phyloP scores from a whole-genome alignment of 805 yeast species.

The Schwanniomyces sp. region DNA sequence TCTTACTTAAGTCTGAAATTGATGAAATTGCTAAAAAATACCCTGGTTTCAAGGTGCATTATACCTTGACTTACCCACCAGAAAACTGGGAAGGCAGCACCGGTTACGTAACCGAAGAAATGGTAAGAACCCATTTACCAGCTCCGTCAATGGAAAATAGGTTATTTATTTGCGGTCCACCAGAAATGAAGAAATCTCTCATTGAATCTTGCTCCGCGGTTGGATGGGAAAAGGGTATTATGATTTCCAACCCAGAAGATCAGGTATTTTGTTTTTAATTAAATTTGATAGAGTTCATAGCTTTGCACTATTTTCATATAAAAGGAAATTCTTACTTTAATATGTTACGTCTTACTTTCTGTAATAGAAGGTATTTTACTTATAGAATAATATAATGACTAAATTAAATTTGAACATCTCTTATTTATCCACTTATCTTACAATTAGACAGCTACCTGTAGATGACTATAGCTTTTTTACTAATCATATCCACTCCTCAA shows the following conservation, averaged over 20 bases:
- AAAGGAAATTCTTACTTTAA: neutral
- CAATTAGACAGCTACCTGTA: too few relatives aligned
- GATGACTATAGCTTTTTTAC: too few relatives aligned
- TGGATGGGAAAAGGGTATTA: conserved; percentile 58
- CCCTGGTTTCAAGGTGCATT: conserved; percentile 61
- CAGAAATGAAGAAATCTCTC: conserved; percentile 59
- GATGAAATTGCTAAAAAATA: conserved; percentile 66
- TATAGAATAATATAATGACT: too few relatives aligned
- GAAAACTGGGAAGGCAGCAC: conserved; percentile 53
- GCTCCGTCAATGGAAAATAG: conserved; percentile 47
- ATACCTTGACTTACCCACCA: conserved; percentile 51
- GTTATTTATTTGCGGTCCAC: conserved; percentile 74
- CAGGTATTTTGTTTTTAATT: conserved; percentile 59
- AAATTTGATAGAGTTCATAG: neutral
- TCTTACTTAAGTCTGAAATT: conserved; percentile 66
- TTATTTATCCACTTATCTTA: too few relatives aligned
- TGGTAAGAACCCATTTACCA: conserved; percentile 56
- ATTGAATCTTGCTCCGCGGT: conserved; percentile 51
- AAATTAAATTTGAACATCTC: too few relatives aligned
- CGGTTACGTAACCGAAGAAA: conserved; percentile 62
- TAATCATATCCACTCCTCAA: too few relatives aligned
- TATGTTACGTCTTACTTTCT: neutral
- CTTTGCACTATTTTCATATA: neutral
- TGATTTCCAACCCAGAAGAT: conserved; percentile 48
- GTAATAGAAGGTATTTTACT: too few relatives aligned